These are phyloP conservation scores for Cordia subcordata DNA, from an alignment of 257 asterid species.

Conservation along the genomic window DNA sequence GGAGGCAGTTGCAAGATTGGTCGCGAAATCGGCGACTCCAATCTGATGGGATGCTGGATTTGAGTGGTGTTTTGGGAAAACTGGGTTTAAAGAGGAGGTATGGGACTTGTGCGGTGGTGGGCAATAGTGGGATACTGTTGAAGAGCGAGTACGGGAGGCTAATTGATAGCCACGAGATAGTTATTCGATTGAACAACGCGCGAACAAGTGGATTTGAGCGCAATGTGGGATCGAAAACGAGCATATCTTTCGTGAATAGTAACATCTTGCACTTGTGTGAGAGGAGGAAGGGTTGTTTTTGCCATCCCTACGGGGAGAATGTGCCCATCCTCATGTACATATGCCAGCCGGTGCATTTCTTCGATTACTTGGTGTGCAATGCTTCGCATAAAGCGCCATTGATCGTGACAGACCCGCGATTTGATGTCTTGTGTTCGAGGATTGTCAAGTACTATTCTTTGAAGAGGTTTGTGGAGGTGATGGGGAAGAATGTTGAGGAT, in stretches of 20 bases:
- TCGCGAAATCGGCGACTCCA: slow-evolving; percentile 49
- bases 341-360: slow-evolving; percentile 88
- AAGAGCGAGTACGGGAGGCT: slow-evolving; percentile 43
- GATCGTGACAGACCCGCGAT: slow-evolving; percentile 63
- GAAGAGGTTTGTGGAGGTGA: slow-evolving; percentile 45
- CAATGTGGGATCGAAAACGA: slow-evolving; percentile 69
- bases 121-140: slow-evolving; percentile 86
- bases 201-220: slow-evolving; percentile 49
- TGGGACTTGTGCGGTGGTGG: slow-evolving; percentile 84
- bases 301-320: slow-evolving; percentile 80
- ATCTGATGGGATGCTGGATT: slow-evolving; percentile 46
- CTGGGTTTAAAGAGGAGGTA: slow-evolving; percentile 26
- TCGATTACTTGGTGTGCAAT: slow-evolving; percentile 73
- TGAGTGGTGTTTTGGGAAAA: slow-evolving; percentile 22
- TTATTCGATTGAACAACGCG: slow-evolving; percentile 85
- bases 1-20: slow-evolving; percentile 65
- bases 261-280: slow-evolving; percentile 80
- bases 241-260: slow-evolving; percentile 80
- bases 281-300: slow-evolving; percentile 67
- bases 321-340: slow-evolving; percentile 76
- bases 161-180: slow-evolving; percentile 74
- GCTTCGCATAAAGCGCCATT: slow-evolving; percentile 67
- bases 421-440: slow-evolving; percentile 69
- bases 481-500: slow-evolving; percentile 44
- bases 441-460: slow-evolving; percentile 80